These are phyloP conservation scores for Ceratobasidium sp. DNA, from an alignment of 1,284 basidiomycete genomes.

Conservation along the genomic window DNA sequence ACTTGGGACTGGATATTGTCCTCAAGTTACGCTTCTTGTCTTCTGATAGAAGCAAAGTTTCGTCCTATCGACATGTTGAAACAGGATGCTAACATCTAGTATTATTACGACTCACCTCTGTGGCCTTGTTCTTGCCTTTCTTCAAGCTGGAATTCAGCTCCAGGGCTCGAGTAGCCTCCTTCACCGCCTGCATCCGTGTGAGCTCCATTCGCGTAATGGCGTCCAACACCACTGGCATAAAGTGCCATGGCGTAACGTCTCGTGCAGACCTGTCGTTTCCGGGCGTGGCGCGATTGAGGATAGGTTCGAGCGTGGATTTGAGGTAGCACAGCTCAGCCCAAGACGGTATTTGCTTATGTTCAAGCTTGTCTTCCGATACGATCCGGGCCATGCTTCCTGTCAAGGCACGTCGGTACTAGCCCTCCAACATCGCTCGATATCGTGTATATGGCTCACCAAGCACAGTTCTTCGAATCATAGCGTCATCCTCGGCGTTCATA, in stretches of 20 bases:
- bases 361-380: not conserved
- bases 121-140: not conserved
- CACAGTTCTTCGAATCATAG: not conserved
- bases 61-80: slow-evolving; percentile 14
- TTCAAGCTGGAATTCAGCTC: slow-evolving; percentile 20
- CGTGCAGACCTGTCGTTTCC: slow-evolving; percentile 11
- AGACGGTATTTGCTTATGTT: not conserved
- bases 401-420: not conserved
- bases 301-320: slow-evolving; percentile 11
- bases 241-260: slow-evolving; percentile 30
- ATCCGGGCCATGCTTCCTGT: slow-evolving; percentile 25
- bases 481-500: slow-evolving; percentile 13
- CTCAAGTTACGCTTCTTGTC: slow-evolving; percentile 1
- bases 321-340: slow-evolving; percentile 4
- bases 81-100: not conserved
- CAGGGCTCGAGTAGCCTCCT: slow-evolving; percentile 14
- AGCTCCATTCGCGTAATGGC: slow-evolving; percentile 20
- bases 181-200: not conserved
- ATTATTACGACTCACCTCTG: not conserved
- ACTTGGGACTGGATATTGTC: not conserved
- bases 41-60: not conserved
- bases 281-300: slow-evolving; percentile 16
- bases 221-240: slow-evolving; percentile 5
- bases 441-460: not conserved
- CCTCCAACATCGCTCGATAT: no score